Evolutionary conservation across 176 grass and related monocot species (phyloP).

Genomic region (Carex scoparia): DNA sequence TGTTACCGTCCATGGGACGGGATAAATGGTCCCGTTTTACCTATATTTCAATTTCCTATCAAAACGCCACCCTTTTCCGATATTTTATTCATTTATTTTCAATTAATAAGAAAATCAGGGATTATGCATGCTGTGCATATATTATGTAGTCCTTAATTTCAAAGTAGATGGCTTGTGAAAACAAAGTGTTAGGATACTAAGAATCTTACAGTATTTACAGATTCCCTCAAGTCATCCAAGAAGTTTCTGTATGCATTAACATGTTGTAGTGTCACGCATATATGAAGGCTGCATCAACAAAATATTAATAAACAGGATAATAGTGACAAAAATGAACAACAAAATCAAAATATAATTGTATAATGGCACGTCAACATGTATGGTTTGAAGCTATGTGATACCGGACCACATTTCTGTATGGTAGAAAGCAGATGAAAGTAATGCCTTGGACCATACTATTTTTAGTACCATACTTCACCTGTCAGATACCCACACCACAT

Average conservation of each 20-base stretch:
- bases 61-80: too few relatives aligned
- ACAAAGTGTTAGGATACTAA: background rate
- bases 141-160: background rate
- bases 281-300: conserved; percentile 61
- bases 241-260: conserved; percentile 42
- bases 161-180: background rate
- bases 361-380: background rate
- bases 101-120: too few relatives aligned
- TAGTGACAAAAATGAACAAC: background rate
- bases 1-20: too few relatives aligned
- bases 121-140: background rate
- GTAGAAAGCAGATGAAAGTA: background rate
- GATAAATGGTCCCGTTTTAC: too few relatives aligned
- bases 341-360: background rate
- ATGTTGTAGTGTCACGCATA: conserved; percentile 92
- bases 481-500: background rate
- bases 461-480: background rate
- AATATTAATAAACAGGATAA: background rate
- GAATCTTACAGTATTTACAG: conserved; percentile 58
- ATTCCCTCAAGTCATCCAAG: conserved; percentile 65
- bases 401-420: background rate
- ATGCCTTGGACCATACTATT: background rate
- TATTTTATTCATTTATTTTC: too few relatives aligned
- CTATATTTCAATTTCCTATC: too few relatives aligned
- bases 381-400: background rate